Evolutionary conservation across 768 basidiomycete genomes (phyloP), one percentile per base, ranked within the genome.

Genomic region (Hypholoma sublateritium): DNA sequence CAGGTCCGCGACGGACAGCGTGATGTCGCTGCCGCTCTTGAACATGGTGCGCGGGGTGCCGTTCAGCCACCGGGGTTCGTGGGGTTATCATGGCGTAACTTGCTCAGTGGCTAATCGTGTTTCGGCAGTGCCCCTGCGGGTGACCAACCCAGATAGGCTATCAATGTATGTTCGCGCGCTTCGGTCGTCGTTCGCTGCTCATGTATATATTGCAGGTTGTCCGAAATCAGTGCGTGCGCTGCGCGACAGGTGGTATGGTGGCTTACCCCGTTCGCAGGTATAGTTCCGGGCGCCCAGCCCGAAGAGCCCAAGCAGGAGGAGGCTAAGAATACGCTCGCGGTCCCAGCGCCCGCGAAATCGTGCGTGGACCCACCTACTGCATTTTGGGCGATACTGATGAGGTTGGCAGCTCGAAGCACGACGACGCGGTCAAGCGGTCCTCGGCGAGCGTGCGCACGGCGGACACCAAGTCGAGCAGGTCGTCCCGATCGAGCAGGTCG

Each of bases 11-110:
- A 72, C 73, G 28, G 72, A 73, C 45, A 81, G 80, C 53, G 80
- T 82, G 34, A 76, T 77, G 62, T 80, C 79, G 13, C 68, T 82
- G n/a, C 80, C 80, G 21, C 69, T 77, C 54, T 69, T 82, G 55
- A 75, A 73, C 57, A 73, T 77, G 69, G 70, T 82, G 36, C 71
- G 78, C 36, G 73, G 73, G 54, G 80, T 82, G 14, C 80, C 80
- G 22, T 65, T 72, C 19, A 73, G 77, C 54, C 76, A 82, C 69
- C 75, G 79, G 66, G 61, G 80, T 80, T 57, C 41, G 75, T 44
- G 43, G 25, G 56, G 36, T 49, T 49, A 42, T 28, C 34, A 28
- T 47, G 55, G 59, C 42, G 54, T 46, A 35, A 44, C 49, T 42
- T 45, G 7, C 21, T 48, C 25, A 45, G 21, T 55, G 4, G 9